Base-by-base conservation (phyloP, 495 filamentous ascomycete species). In the Geoglossum glabrum region DNA sequence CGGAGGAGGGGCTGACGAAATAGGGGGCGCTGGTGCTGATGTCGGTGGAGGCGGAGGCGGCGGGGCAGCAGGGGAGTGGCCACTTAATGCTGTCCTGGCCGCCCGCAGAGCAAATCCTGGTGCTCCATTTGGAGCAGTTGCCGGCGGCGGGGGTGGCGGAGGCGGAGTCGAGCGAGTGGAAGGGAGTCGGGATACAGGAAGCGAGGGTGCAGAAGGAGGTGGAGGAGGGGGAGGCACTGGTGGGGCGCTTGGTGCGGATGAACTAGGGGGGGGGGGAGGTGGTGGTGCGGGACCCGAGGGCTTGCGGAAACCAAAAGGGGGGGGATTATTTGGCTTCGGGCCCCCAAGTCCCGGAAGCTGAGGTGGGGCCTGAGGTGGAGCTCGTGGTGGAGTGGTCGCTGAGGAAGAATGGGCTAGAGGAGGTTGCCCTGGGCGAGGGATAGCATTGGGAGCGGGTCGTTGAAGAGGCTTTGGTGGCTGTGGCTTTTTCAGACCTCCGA, bases 401-500 rank as follows among this genome's bases (percentile, higher is more conserved):
- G 73, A 73, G 64, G 65, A 68, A 56, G 58, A 66, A 61, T 64
- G 72, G 58, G 71, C 66, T 1, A 76, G 75, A 33, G 69, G 66
- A 34, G 74, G 71, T 60, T 60, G 10, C 36, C 33, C 21, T 9
- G 26, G 40, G 25, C 36, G 40, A 27, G 30, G 57, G 13, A 78
- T 77, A 15, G 70, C 45, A 13, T 71, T 70, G n/a, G 73, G 72
- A 23, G 71, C 71, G 19, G 81, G 79, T 57, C 81, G 72, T 56
- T 73, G 76, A 0, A 57, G 67, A 55, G 76, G 76, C 58, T 70
- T 71, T 38, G 70, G 71, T 26, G 76, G 74, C 62, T n/a, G n/a
- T n/a, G 75, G 73, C 65, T 79, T 85, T 55, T 79, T 72, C 21
- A 86, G 68, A 60, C 79, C 76, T 36, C 80, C 75, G 61, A 84